Evolutionary conservation across 306 rosid species (phyloP).

Genomic region (Phaseolus lunatus): DNA sequence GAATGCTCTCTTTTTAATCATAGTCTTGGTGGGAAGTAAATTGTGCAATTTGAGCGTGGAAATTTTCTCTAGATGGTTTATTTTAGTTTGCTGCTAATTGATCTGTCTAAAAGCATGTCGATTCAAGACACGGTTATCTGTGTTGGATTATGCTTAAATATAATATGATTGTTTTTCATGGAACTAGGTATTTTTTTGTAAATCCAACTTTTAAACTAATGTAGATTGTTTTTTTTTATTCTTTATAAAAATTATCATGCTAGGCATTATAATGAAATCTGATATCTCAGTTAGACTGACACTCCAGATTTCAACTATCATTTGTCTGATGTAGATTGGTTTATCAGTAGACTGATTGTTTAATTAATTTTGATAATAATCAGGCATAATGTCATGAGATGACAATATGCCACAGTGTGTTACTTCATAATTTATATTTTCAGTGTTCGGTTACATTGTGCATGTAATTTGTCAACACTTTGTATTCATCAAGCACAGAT

Average conservation of each 20-base stretch:
- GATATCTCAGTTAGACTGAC: no score
- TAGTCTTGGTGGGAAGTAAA: constrained; percentile 32
- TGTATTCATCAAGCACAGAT: constrained; percentile 85
- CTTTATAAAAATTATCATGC: no score
- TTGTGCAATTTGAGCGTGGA: constrained; percentile 33
- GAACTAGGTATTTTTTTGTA: constrained; percentile 25
- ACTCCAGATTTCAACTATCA: no score
- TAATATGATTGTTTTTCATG: constrained; percentile 31
- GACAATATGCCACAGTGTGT: constrained; percentile 32
- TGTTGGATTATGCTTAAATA: constrained; percentile 9
- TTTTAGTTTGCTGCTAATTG: constrained; percentile 19
- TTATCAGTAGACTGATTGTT: constrained; percentile 36
- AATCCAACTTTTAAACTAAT: constrained; percentile 32
- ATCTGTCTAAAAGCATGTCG: constrained; percentile 21
- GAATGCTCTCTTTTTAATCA: constrained; percentile 36
- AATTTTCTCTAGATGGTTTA: constrained; percentile 21
- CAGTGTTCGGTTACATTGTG: constrained; percentile 39
- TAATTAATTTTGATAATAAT: constrained; percentile 35
- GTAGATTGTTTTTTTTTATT: constrained; percentile 17
- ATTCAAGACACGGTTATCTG: constrained; percentile 25
- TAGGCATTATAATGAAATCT: no score
- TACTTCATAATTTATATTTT: constrained; percentile 30
- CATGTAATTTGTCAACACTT: constrained; percentile 43
- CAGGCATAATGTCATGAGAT: constrained; percentile 29
- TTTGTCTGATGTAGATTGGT: no score